phyloP scores from a whole-genome alignment of 129 eudicot species.

The carrot (Daucus carota) region DH1_v3.0 NC_030381.2:47815001-47815500 shows the following conservation, averaged over 20 bases:
- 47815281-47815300: slow-evolving; percentile 9
- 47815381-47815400: not conserved
- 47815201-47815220: slow-evolving; percentile 12
- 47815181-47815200: slow-evolving; percentile 12
- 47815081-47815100: not conserved
- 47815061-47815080: not conserved
- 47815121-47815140: not conserved
- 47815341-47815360: not conserved
- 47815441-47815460: not conserved
- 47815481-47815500: not conserved
- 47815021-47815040: not conserved
- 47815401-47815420: not conserved
- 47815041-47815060: not conserved
- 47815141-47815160: slow-evolving; percentile 11
- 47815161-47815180: slow-evolving; percentile 2
- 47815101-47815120: not conserved
- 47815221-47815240: slow-evolving; percentile 24
- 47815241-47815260: slow-evolving; percentile 27
- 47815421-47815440: slow-evolving; percentile 6
- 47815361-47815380: not conserved
- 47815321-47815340: slow-evolving; percentile 7
- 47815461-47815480: slow-evolving; percentile 8
- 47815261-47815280: slow-evolving; percentile 23
- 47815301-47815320: slow-evolving; percentile 12
- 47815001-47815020: not conserved